Percentiles rank a stretch among this genome's conserved stretches.
phyloP scores from a whole-genome alignment of 2,329 filamentous ascomycete genomes.

The Paecilomyces fulvus region DNA sequence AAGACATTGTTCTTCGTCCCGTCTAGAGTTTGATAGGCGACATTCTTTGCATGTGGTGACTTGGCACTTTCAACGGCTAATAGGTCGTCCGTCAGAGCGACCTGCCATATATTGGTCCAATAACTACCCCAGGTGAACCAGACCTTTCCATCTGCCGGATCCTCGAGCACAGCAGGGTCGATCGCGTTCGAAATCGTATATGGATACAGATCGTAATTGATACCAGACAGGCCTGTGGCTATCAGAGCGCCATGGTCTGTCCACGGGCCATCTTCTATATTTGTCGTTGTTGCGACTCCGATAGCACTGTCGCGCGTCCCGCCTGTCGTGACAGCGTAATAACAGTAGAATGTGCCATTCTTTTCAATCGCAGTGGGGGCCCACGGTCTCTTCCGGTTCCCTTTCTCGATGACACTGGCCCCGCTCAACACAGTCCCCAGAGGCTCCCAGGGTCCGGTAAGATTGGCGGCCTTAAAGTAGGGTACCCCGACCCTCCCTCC shows the following conservation, averaged over 20 bases:
- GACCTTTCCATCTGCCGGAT: constrained; percentile 23
- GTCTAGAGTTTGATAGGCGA: constrained; percentile 12
- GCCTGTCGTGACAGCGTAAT: constrained; percentile 56
- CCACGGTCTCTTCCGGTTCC: constrained; percentile 29
- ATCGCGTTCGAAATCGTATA: constrained; percentile 51
- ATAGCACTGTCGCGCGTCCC: constrained; percentile 56
- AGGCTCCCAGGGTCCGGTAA: neutral
- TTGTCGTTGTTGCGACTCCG: constrained; percentile 46
- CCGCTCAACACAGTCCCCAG: constrained; percentile 19
- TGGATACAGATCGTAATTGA: constrained; percentile 15
- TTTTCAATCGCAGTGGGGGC: constrained; percentile 55
- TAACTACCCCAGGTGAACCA: constrained; percentile 59
- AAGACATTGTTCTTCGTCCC: neutral
- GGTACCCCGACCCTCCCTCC: neutral
- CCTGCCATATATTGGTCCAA: constrained; percentile 59
- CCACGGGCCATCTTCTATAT: constrained; percentile 26
- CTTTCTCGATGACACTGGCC: constrained; percentile 25
- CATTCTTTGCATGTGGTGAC: constrained; percentile 17
- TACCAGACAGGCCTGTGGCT: constrained; percentile 24
- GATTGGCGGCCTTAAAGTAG: neutral
- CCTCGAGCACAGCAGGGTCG: constrained; percentile 46
- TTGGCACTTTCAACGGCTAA: constrained; percentile 13
- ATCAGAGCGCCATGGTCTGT: constrained; percentile 25
- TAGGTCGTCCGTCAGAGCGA: constrained; percentile 35
- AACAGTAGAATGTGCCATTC: constrained; percentile 53